Evolutionary conservation across 495 filamentous ascomycete species (phyloP).

Genomic region (Aspergillus sparsus): DNA sequence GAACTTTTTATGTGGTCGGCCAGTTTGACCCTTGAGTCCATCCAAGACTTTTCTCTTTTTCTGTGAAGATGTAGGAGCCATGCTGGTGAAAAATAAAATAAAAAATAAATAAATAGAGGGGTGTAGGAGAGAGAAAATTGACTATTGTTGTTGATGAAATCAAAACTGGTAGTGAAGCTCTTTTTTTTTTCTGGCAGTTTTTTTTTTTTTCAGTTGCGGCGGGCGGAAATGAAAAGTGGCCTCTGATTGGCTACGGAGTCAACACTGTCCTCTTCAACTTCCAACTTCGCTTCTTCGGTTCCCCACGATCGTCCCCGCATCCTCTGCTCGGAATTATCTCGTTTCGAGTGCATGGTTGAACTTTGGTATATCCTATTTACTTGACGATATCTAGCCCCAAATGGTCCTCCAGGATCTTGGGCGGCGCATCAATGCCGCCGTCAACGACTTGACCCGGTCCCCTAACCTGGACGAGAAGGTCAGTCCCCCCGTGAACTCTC

Average conservation of each 20-base stretch:
- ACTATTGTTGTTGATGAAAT: slow-evolving; percentile 3
- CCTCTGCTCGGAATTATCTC: slow-evolving; percentile 15
- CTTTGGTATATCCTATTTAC: neutral
- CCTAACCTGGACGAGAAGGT: slow-evolving; percentile 96
- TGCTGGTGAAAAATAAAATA: slow-evolving; percentile 22
- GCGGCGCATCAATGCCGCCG: slow-evolving; percentile 95
- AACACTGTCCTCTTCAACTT: slow-evolving; percentile 24
- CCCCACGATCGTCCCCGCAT: neutral
- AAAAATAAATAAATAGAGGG: slow-evolving; percentile 10
- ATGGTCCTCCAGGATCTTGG: slow-evolving; percentile 99
- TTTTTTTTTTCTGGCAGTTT: slow-evolving; percentile 33
- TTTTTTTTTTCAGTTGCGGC: slow-evolving; percentile 11
- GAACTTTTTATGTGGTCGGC: slow-evolving; percentile 66
- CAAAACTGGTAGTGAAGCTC: slow-evolving; percentile 12
- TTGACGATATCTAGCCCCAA: slow-evolving; percentile 24
- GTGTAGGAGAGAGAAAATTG: neutral
- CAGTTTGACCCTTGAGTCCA: slow-evolving; percentile 53
- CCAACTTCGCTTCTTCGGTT: slow-evolving; percentile 13
- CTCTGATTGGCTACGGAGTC: slow-evolving; percentile 40
- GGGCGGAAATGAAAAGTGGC: slow-evolving; percentile 30
- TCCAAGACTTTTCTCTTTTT: slow-evolving; percentile 65
- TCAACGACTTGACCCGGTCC: slow-evolving; percentile 89
- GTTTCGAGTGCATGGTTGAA: neutral
- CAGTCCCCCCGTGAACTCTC: slow-evolving; percentile 8
- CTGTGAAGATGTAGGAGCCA: slow-evolving; percentile 41